Evolutionary conservation across 805 yeast species (phyloP), one percentile per base, ranked within the genome.

Genomic region (Yarrowia sp.): DNA sequence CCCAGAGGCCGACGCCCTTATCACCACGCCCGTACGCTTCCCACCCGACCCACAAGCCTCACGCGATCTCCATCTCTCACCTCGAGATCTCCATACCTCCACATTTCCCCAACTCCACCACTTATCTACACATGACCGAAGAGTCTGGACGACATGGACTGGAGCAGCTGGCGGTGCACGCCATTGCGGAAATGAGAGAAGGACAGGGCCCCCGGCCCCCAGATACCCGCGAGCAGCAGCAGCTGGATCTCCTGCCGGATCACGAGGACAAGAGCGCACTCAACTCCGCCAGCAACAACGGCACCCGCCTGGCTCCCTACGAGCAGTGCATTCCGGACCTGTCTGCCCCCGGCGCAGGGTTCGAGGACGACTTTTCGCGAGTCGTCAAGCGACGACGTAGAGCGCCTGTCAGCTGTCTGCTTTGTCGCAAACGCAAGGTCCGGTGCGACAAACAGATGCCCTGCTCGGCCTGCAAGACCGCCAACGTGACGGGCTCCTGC

Each of bases 381-480:
- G 55, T 38, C 6, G 55, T 61, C 36, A 61, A 61, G 34, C 43
- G 66, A 0, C 66, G 66, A 10, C 43, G 55, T 7, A 7, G 66
- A 19, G 66, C 66, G 9, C 66, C 66, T 0, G 55, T 61, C 24
- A 36, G 46, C 38, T 61, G 66, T 9, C 24, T 38, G 34, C 38
- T 47, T 1, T 61, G 66, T 38, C 66, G 66, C n/a, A 61, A 61
- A 20, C 34, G 66, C 12, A 61, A 61, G 17, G 55, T 61, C 24
- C 43, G 55, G 7, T 61, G 66, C 46, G 66, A 61, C 38, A 61
- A 61, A 13, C 53, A 61, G 38, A 46, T 47, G 55, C 66, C 66
- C 12, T 61, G 66, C 53, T 61, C 66, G 30, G 66, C 66, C 3
- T 61, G 66, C 36, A 61, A 47, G 38, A 61, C 66, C 8, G 66